Evolutionary conservation across 2,329 filamentous ascomycete species (phyloP).

Genomic region (Ophiostoma quercus): DNA sequence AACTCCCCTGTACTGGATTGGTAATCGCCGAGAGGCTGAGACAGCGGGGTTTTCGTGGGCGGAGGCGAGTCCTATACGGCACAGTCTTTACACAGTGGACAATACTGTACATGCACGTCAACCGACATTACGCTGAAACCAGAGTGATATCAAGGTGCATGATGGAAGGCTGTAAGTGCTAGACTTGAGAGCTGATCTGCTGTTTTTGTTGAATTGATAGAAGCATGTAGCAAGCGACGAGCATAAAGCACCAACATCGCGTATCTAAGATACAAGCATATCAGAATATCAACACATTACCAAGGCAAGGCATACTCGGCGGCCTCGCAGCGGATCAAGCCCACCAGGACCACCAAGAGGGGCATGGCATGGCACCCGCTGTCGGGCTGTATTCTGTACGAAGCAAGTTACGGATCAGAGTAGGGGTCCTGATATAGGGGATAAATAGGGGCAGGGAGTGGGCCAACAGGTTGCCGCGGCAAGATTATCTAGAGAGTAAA

Average conservation of each 20-base stretch:
- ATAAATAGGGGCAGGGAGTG: constrained; percentile 7
- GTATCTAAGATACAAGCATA: background rate
- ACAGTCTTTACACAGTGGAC: background rate
- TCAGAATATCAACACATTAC: background rate
- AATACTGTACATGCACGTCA: background rate
- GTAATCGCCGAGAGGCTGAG: constrained; percentile 9
- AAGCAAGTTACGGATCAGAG: background rate
- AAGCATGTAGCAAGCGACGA: background rate
- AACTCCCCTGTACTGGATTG: background rate
- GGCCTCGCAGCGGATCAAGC: constrained; percentile 10
- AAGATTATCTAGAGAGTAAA: background rate
- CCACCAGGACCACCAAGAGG: constrained; percentile 4
- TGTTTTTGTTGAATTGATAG: background rate
- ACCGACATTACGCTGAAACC: background rate
- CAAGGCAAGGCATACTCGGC: constrained; percentile 4
- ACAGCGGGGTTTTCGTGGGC: background rate
- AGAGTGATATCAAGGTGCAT: background rate
- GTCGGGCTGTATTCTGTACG: background rate
- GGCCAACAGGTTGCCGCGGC: constrained; percentile 3
- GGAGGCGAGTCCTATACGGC: background rate
- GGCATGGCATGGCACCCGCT: background rate
- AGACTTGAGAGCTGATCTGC: background rate
- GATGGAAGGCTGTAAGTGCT: background rate
- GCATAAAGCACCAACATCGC: background rate
- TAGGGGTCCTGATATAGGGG: constrained; percentile 3